Evolutionary conservation across 805 yeast species (phyloP).

Genomic region (Komagataella ulmi): DNA sequence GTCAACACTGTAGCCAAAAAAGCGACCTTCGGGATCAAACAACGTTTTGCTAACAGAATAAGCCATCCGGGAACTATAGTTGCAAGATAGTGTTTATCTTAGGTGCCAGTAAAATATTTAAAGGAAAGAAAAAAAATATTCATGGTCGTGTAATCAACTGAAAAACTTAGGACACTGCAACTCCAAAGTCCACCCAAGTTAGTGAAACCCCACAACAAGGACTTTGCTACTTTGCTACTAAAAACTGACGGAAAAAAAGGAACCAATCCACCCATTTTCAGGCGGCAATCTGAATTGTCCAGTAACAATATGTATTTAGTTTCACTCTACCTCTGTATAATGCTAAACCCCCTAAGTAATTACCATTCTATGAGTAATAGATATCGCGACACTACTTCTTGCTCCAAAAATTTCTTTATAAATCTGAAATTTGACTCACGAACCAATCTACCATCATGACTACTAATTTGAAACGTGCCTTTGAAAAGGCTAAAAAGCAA

Average conservation of each 20-base stretch:
- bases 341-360: no score
- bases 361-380: not conserved
- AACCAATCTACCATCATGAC: slow-evolving; percentile 10
- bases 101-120: not conserved
- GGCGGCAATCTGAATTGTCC: no score
- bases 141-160: not conserved
- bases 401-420: not conserved
- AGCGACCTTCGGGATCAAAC: not conserved
- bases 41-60: not conserved
- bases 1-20: not conserved
- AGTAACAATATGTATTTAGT: no score
- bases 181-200: not conserved
- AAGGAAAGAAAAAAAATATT: no score
- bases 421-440: not conserved
- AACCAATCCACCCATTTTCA: no score
- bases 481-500: slow-evolving; percentile 17
- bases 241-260: no score
- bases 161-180: not conserved
- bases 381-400: not conserved
- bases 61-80: not conserved
- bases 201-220: no score
- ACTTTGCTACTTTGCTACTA: no score
- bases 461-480: slow-evolving; percentile 19
- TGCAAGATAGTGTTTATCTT: not conserved
- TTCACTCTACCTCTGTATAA: no score